Base-by-base conservation (phyloP, 306 rosid genomes). In the Gleditsia sinensis region DNA sequence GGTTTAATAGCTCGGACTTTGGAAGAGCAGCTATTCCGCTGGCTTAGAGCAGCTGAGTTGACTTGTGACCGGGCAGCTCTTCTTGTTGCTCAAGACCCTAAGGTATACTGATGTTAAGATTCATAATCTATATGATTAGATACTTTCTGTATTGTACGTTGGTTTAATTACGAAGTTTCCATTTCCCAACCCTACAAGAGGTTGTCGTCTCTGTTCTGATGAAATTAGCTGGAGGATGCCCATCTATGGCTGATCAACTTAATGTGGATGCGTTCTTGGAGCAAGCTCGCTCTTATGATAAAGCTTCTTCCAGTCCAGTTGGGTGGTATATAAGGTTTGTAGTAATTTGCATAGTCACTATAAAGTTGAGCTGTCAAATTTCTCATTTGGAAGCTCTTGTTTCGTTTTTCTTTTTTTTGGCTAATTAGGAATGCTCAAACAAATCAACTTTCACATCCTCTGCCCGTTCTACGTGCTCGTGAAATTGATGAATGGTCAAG, bases 31-130 rank as follows among this genome's bases (percentile, higher is more conserved):
- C 67, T 94, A 69, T 81, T 92, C 42, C 99, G 97, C 72, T 94
- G 99, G 99, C 92, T 94, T 74, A 88, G 97, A 86, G 89, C 99
- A 42, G 99, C 99, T 42, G 99, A 94, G 84, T 76, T 94, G 84
- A 94, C 97, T 71, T 94, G 99, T 87, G 99, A 91, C 68, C 97
- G 97, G 51, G 99, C 97, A 32, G 97, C 99, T 72, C 96, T 94
- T 85, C 97, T 94, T 45, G 99, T 94, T 83, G 97, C 99, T 13
- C 97, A 92, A 86, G 93, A 94, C 69, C 95, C 99, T 50, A 90
- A 85, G 90, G 99, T 94, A 88, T 69, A 69, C 69, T 12, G 33
- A 27, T 62, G 20, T 39, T 60, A 21, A 72, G 65, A 20, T 30
- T 55, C 16, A 65, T 57, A 30, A 54, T 58, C 53, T 74, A 8